Evolutionary conservation across 2,329 filamentous ascomycete genomes (phyloP), one percentile per base, ranked within the genome.

Genomic region (Sporothrix curviconia): DNA sequence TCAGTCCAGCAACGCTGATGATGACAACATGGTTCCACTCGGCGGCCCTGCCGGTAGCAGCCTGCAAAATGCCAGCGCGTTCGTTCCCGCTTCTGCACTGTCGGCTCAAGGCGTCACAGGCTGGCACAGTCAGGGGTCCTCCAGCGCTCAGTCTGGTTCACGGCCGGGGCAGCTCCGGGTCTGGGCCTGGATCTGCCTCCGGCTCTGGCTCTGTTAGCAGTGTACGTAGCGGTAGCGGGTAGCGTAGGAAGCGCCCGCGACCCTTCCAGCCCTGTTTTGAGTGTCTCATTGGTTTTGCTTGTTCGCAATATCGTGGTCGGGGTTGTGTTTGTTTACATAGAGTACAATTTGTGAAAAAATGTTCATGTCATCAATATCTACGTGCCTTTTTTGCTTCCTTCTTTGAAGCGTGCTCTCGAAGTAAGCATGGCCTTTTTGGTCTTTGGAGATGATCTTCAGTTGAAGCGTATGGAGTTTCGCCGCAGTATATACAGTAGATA

Each of bases 1-100:
- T 7, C 81, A 85, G 69, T 82, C 78, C 15, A 84, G 79, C 63
- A 75, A 74, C 49, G 80, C 78, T 44, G 80, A 79, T 22, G 74
- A 76, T 19, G 74, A 73, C 42, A 64, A 61, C 36, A 52, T 60
- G 54, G 30, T 40, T 2, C 25, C 49, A 30, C 25, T 55, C 64
- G 55, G 46, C 54, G 34, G 59, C 60, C 51, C 55, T 52, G 55
- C 60, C 61, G 44, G 44, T 61, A 58, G 61, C 62, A 61, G 9
- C 7, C 15, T 40, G 4, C 36, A 30, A 19, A 30, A n/a, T 2
- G 8, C 34, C 28, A 17, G n/a, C 28, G 34, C 25, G 15, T 40
- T 30, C n/a, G 34, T 17, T 39, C 34, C 3, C 51, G 19, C 56
- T 19, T 34, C 50, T 42, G 53, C n/a, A n/a, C n/a, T n/a, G 53